These are phyloP conservation scores for Suillus alpinus DNA, from an alignment of 768 basidiomycete species.

Conservation along the genomic window DNA sequence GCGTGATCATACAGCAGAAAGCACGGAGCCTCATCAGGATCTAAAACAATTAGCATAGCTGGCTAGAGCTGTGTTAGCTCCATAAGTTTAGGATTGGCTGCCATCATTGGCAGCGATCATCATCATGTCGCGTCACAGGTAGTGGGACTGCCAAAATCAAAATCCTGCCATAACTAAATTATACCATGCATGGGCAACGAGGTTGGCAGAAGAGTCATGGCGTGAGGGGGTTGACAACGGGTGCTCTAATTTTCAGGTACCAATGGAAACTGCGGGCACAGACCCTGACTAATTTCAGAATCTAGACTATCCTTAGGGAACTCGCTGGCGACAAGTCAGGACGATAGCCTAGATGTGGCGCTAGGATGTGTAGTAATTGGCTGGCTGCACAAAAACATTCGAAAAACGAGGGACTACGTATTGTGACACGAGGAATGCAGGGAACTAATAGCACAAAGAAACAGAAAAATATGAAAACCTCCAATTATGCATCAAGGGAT, in stretches of 20 bases:
- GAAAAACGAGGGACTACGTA: slow-evolving; percentile 26
- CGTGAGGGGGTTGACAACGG: background rate
- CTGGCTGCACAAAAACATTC: slow-evolving; percentile 14
- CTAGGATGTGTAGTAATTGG: slow-evolving; percentile 22
- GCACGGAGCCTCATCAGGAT: slow-evolving; percentile 17
- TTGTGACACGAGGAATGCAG: slow-evolving; percentile 13
- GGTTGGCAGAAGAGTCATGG: slow-evolving; percentile 2
- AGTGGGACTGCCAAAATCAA: slow-evolving; percentile 20
- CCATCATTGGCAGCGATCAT: background rate
- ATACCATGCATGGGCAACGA: slow-evolving; percentile 22
- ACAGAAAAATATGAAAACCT: slow-evolving; percentile 16
- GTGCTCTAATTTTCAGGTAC: background rate
- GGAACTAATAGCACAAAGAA: slow-evolving; percentile 12
- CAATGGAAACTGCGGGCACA: background rate
- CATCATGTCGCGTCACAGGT: slow-evolving; percentile 2
- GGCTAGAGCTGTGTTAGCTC: slow-evolving; percentile 5
- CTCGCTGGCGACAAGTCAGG: slow-evolving; percentile 1
- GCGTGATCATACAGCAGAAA: slow-evolving; percentile 16
- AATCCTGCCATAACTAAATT: slow-evolving; percentile 15
- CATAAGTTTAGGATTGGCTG: background rate
- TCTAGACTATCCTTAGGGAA: background rate
- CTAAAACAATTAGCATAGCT: slow-evolving; percentile 17
- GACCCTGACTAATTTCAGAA: background rate
- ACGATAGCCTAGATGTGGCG: slow-evolving; percentile 9
- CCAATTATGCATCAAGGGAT: slow-evolving; percentile 19